Conservation (phyloP, 345 rosid species). For the Populus tremula region DNA sequence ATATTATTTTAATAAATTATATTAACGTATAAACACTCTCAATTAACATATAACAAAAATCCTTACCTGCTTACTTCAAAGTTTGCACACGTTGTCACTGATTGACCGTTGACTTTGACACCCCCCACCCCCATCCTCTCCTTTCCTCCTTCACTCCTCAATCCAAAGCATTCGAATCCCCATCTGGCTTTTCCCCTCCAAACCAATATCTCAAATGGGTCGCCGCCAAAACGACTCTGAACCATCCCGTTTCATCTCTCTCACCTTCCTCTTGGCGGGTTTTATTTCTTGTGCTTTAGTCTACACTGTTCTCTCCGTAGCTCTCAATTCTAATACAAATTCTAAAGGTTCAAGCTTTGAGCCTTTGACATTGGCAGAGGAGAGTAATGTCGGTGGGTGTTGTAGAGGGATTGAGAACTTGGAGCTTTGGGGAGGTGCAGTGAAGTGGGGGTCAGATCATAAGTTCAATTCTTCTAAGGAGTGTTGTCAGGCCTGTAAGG, state of each 20-base stretch:
- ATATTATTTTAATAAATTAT: no score
- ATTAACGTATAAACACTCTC: no score
- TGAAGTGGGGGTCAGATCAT: conserved; percentile 94
- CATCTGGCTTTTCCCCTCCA: conserved; percentile 9
- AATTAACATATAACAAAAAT: no score
- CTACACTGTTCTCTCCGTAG: conserved; percentile 59
- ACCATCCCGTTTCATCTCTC: conserved; percentile 52
- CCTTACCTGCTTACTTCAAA: no score
- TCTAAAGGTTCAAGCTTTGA: conserved; percentile 11
- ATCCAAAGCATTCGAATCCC: not conserved
- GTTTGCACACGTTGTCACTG: no score
- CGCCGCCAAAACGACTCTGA: conserved; percentile 61
- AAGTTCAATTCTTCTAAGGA: conserved; percentile 67
- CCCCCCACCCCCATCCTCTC: not conserved
- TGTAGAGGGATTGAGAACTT: conserved; percentile 77
- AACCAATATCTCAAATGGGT: conserved; percentile 45
- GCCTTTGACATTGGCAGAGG: conserved; percentile 17
- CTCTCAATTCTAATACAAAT: conserved; percentile 34
- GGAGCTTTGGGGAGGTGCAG: conserved; percentile 98
- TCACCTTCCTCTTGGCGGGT: conserved; percentile 49
- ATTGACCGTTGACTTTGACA: no score
- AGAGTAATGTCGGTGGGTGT: conserved; percentile 39
- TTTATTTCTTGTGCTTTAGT: conserved; percentile 57
- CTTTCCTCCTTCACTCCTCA: not conserved
- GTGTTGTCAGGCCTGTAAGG: conserved; percentile 86